Percentiles rank a stretch among this genome's conserved stretches.
Evolutionary conservation across 2,329 filamentous ascomycete species (phyloP).

Genomic region (Teratosphaeria nubilosa): DNA sequence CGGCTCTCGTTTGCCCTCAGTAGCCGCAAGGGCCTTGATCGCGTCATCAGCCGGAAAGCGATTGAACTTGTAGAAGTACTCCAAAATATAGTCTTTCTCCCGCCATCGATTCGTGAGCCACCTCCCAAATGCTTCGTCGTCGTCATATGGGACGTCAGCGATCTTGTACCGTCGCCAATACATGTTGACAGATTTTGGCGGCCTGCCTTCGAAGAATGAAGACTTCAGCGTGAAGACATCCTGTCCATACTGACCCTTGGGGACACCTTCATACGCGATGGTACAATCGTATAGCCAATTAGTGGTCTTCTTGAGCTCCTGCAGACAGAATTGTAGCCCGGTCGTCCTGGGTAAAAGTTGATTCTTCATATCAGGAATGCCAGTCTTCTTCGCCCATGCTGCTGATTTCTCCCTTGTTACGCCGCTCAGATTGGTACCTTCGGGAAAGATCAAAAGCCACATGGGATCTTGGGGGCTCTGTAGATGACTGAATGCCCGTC

Average conservation of each 20-base stretch:
- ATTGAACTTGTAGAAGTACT: slow-evolving; percentile 63
- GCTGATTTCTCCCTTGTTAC: slow-evolving; percentile 62
- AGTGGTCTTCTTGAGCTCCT: slow-evolving; percentile 61
- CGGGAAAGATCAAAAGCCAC: slow-evolving; percentile 83
- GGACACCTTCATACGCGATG: slow-evolving; percentile 86
- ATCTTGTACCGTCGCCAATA: slow-evolving; percentile 84
- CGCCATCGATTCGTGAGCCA: slow-evolving; percentile 85
- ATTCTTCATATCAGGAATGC: slow-evolving; percentile 62
- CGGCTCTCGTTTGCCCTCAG: slow-evolving; percentile 27
- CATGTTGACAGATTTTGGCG: slow-evolving; percentile 92
- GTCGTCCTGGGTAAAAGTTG: slow-evolving; percentile 70
- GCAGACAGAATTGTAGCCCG: slow-evolving; percentile 68
- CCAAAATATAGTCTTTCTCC: slow-evolving; percentile 83
- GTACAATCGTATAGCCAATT: slow-evolving; percentile 90
- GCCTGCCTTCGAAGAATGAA: slow-evolving; percentile 78
- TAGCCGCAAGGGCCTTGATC: slow-evolving; percentile 25
- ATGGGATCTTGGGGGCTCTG: slow-evolving; percentile 64
- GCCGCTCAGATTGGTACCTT: slow-evolving; percentile 70
- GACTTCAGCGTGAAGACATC: slow-evolving; percentile 78
- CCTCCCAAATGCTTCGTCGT: slow-evolving; percentile 62
- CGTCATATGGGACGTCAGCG: slow-evolving; percentile 68
- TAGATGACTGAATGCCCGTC: slow-evolving; percentile 61
- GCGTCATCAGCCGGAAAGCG: slow-evolving; percentile 63
- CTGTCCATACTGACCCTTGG: slow-evolving; percentile 75
- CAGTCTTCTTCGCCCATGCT: slow-evolving; percentile 66